Conservation (phyloP, 257 asterid species). For the Solanum boliviense region DNA sequence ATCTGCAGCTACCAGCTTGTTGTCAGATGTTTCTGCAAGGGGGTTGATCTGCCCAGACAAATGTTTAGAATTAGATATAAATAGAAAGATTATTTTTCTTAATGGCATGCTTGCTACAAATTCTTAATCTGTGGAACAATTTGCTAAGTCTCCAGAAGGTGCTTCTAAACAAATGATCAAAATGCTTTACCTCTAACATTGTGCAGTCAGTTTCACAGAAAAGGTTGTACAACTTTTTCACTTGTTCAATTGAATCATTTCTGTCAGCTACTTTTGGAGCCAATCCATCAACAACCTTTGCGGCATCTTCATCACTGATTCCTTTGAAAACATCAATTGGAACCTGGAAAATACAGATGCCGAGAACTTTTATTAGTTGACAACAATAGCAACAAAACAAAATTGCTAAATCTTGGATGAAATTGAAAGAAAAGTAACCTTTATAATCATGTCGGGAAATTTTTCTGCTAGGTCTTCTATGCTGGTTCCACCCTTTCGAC, state of each 20-base stretch:
- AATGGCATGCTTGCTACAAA: background rate
- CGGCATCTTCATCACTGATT: conserved; percentile 93
- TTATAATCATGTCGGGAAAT: conserved; percentile 87
- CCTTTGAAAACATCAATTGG: conserved; percentile 90
- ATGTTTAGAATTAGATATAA: background rate
- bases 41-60: conserved; percentile 69
- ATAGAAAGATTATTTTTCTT: background rate
- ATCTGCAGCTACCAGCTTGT: conserved; percentile 90
- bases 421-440: conserved; percentile 36
- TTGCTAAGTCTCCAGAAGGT: background rate
- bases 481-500: conserved; percentile 96
- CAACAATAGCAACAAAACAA: background rate
- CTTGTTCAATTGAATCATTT: conserved; percentile 84
- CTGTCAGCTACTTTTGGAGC: conserved; percentile 87
- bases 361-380: background rate
- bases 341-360: conserved; percentile 36
- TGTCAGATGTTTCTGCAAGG: conserved; percentile 91
- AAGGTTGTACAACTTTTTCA: conserved; percentile 86
- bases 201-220: conserved; percentile 97
- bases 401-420: background rate
- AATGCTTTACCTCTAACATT: conserved; percentile 63
- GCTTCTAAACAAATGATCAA: background rate
- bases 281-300: conserved; percentile 96
- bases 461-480: conserved; percentile 97
- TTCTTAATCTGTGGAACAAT: background rate